Evolutionary conservation across 768 basidiomycete species (phyloP), one percentile per base, ranked within the genome.

Genomic region (Candolleomyces eurysporus): DNA sequence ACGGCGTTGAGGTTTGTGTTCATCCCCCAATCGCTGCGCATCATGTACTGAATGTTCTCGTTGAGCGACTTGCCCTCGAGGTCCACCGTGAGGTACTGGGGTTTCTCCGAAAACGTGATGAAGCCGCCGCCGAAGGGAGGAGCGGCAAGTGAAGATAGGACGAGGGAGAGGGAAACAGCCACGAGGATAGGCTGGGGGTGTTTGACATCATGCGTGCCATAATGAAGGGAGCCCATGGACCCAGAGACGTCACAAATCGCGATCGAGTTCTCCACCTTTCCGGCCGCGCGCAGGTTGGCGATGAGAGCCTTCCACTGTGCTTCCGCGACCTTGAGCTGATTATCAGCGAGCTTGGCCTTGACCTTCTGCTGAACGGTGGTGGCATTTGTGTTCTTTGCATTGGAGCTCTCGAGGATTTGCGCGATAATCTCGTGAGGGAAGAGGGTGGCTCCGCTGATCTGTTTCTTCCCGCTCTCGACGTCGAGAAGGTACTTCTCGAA

Each of bases 181-280:
- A 86, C 86, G 40, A 79, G 73, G 59, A 91, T 87, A 0, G 90
- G 89, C 2, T 62, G 2, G 21, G 73, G 64, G 19, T 65, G 1
- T 1, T 57, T 60, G 31, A 49, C 39, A 19, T 36, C 36, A 11
- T 36, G 59, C 53, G 46, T 6, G 5, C 0, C 21, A 0, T 3
- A 80, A 26, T 13, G 13, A 36, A 36, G 6, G 8, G 2, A 22
- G 1, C 86, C 87, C 90, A 91, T 91, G 9, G 86, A 88, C 0
- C 86, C 89, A 0, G 87, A 90, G 17, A 91, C 88, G 66, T 91
- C 90, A 70, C 88, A 90, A 30, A 91, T 66, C 0, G 89, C 89
- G 26, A 92, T 67, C 10, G 81, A 78, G 63, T 85, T 89, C 1
- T 86, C 82, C 43, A 92, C 65, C n/a, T 72, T 69, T 1, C 87